These are phyloP conservation scores for Aureobasidium musti DNA, from an alignment of 2,329 filamentous ascomycete genomes.

Conservation along the genomic window DNA sequence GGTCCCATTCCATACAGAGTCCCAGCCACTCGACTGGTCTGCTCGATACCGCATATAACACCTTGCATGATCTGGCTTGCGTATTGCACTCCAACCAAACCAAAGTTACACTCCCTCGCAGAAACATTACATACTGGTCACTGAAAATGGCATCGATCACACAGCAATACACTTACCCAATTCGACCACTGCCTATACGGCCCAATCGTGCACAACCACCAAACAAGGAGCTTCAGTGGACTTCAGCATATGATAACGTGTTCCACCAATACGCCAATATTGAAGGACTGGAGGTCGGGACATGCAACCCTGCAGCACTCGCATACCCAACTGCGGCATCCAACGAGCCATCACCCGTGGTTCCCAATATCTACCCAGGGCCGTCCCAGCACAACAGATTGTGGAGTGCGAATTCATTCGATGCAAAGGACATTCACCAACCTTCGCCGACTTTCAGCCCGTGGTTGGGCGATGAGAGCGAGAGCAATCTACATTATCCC, in stretches of 20 bases:
- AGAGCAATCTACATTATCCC: neutral
- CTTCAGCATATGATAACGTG: conserved; percentile 61
- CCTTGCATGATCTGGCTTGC: conserved; percentile 23
- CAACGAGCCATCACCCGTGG: neutral
- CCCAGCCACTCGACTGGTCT: conserved; percentile 21
- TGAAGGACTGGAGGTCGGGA: conserved; percentile 53
- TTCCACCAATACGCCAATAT: conserved; percentile 65
- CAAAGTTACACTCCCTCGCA: conserved; percentile 5
- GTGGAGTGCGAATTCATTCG: conserved; percentile 26
- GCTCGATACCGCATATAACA: conserved; percentile 21
- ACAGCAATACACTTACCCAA: conserved; percentile 28
- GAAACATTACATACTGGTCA: neutral
- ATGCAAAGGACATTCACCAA: conserved; percentile 9
- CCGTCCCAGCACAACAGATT: neutral
- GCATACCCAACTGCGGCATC: conserved; percentile 36
- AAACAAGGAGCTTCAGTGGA: conserved; percentile 57
- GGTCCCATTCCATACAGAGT: conserved; percentile 25
- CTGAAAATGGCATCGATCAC: conserved; percentile 26
- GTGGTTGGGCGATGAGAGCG: conserved; percentile 25
- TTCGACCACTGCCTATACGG: conserved; percentile 13
- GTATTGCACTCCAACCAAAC: neutral
- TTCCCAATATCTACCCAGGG: neutral
- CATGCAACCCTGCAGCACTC: conserved; percentile 51
- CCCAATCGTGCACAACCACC: conserved; percentile 36
- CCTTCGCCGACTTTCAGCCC: conserved; percentile 25